Percentiles rank a stretch among this genome's conserved stretches.
phyloP scores from a whole-genome alignment of 2,329 filamentous ascomycete species.

The Talaromyces amestolkiae region DNA sequence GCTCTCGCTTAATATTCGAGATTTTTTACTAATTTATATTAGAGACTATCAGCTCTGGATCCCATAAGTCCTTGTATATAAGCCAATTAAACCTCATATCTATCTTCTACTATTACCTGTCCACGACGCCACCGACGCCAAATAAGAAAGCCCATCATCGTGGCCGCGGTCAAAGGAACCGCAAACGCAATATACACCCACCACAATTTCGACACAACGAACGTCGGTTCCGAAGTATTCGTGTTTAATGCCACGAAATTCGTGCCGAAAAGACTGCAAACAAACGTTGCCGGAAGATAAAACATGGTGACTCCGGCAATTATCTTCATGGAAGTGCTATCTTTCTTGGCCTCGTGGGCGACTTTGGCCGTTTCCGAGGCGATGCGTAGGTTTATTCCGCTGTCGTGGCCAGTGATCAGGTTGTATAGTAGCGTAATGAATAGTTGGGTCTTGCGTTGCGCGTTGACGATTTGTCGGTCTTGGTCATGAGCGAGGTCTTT shows the following conservation, averaged over 20 bases:
- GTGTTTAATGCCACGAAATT: constrained; percentile 24
- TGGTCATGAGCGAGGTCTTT: constrained; percentile 22
- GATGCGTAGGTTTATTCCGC: constrained; percentile 23
- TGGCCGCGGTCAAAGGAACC: constrained; percentile 21
- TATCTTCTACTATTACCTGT: background rate
- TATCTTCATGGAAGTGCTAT: constrained; percentile 28
- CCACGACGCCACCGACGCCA: constrained; percentile 21
- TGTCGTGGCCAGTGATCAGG: constrained; percentile 26
- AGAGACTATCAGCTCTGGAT: no score
- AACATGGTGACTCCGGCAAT: constrained; percentile 25
- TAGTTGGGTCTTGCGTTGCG: constrained; percentile 22
- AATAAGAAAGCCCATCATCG: constrained; percentile 20
- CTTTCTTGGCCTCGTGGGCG: constrained; percentile 23
- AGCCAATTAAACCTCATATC: constrained; percentile 11
- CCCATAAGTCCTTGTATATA: no score
- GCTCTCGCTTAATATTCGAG: background rate
- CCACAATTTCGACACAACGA: constrained; percentile 22
- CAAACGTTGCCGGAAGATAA: constrained; percentile 26
- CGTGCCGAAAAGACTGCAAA: constrained; percentile 25
- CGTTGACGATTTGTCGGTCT: constrained; percentile 21
- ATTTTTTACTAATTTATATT: background rate
- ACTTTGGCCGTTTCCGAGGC: constrained; percentile 20
- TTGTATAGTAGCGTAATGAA: constrained; percentile 26
- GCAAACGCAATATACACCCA: constrained; percentile 24
- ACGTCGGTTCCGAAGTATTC: constrained; percentile 17